Evolutionary conservation across 257 asterid genomes (phyloP), one percentile per base, ranked within the genome.

Genomic region (Dorcoceras hygrometricum): DNA sequence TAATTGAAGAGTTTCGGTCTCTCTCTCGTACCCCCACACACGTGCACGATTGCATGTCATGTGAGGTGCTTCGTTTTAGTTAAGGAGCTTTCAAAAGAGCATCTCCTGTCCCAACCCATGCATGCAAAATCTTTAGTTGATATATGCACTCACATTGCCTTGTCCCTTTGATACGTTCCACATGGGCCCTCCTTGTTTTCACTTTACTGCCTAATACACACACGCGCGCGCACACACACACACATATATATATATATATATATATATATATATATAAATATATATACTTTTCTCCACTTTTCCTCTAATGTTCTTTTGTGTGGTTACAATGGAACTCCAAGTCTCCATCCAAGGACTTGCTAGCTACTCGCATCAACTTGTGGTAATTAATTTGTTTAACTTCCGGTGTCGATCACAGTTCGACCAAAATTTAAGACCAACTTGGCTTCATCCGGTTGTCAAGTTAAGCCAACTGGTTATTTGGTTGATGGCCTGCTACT

Each of bases 91-190:
- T 50, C 46, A 71, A 5, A 57, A 64, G 51, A 75, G 43, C 55
- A 51, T 48, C 46, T 60, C 57, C 59, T 71, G 80, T 43, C 80
- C 77, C 70, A 75, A 75, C 77, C 77, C 75, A 75, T 75, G 71
- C 76, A 67, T 69, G 68, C 78, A 65, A 64, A 64, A 69, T 60
- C 73, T 69, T 67, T 53, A 50, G 53, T 58, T 20, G 43, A 28
- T 11, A 24, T 2, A 4, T 26, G 68, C 54, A 6, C 56, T 48
- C 78, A 72, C 80, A 73, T 72, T 72, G 76, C 73, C 70, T 75
- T 75, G 83, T 62, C 76, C 23, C 76, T 71, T 58, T 56, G 71
- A 55, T 31, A 69, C 76, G 56, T 32, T 66, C 64, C 80, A 72
- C 25, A 53, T 69, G 80, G 83, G 83, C 48, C 76, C 73, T 66